Evolutionary conservation across 23 red algal genomes (phyloP).

Genomic region (Gracilaria caudata): DNA sequence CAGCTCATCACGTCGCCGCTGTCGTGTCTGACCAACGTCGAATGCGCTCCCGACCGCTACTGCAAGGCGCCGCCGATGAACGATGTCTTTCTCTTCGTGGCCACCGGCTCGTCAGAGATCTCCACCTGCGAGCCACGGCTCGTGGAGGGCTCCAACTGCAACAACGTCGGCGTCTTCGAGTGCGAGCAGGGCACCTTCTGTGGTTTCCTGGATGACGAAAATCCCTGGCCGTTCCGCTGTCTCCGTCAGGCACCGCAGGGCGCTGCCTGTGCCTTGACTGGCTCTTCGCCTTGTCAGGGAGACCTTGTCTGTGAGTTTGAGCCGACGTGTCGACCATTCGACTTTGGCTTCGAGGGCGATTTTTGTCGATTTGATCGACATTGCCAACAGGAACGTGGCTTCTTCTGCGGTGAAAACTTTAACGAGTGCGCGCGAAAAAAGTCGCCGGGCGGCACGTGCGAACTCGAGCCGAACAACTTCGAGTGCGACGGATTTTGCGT

Average conservation of each 20-base stretch:
- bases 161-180: background rate
- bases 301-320: background rate
- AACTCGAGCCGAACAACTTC: background rate
- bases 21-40: conserved; percentile 4
- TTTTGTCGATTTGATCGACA: background rate
- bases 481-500: conserved; percentile 19
- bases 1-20: conserved; percentile 33
- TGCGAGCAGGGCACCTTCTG: background rate
- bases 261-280: background rate
- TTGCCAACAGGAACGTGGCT: background rate
- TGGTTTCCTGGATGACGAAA: background rate
- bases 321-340: background rate
- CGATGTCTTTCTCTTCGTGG: background rate
- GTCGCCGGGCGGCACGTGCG: background rate
- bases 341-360: background rate
- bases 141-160: background rate
- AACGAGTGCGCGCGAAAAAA: background rate
- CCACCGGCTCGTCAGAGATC: background rate
- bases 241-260: background rate
- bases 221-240: background rate
- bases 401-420: background rate
- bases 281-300: background rate
- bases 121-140: background rate
- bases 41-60: conserved; percentile 8
- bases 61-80: background rate